A percentile compares a stretch with the other conserved stretches of the same genome.
These are phyloP conservation scores for Tolypocladium album DNA, from an alignment of 2,329 filamentous ascomycete species.

Conservation along the genomic window DNA sequence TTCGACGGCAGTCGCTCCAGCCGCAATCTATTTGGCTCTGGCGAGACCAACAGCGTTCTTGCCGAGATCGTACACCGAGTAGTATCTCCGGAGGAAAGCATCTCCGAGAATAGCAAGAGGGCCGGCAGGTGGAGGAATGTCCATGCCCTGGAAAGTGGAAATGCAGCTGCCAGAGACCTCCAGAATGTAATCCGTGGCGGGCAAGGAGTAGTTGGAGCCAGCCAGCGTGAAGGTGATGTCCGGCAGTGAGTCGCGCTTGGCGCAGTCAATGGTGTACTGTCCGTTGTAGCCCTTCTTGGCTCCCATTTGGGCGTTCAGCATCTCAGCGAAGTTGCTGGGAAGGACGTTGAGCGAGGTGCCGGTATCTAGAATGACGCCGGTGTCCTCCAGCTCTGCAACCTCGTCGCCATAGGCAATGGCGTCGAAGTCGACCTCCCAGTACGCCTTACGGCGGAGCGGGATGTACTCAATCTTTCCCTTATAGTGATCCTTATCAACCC, in stretches of 20 bases:
- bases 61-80: slow-evolving; percentile 93
- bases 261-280: slow-evolving; percentile 90
- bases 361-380: slow-evolving; percentile 94
- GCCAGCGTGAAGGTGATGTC: slow-evolving; percentile 85
- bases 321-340: slow-evolving; percentile 81
- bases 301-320: slow-evolving; percentile 94
- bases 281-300: slow-evolving; percentile 97
- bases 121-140: slow-evolving; percentile 75
- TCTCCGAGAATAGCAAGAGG: slow-evolving; percentile 93
- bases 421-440: slow-evolving; percentile 98
- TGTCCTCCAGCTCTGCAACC: slow-evolving; percentile 82
- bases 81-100: slow-evolving; percentile 74
- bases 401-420: slow-evolving; percentile 81
- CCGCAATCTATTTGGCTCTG: slow-evolving; percentile 51
- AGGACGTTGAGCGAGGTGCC: slow-evolving; percentile 96
- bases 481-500: slow-evolving; percentile 70
- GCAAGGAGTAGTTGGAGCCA: slow-evolving; percentile 88
- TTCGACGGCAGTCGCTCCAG: not conserved
- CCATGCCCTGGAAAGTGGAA: slow-evolving; percentile 96
- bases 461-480: slow-evolving; percentile 85
- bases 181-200: slow-evolving; percentile 85
- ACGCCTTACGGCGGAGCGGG: slow-evolving; percentile 93
- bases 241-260: slow-evolving; percentile 70
- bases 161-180: slow-evolving; percentile 94
- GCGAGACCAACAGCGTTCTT: slow-evolving; percentile 83